Evolutionary conservation across 768 basidiomycete genomes (phyloP).

Genomic region (Hericium rajendrae): DNA sequence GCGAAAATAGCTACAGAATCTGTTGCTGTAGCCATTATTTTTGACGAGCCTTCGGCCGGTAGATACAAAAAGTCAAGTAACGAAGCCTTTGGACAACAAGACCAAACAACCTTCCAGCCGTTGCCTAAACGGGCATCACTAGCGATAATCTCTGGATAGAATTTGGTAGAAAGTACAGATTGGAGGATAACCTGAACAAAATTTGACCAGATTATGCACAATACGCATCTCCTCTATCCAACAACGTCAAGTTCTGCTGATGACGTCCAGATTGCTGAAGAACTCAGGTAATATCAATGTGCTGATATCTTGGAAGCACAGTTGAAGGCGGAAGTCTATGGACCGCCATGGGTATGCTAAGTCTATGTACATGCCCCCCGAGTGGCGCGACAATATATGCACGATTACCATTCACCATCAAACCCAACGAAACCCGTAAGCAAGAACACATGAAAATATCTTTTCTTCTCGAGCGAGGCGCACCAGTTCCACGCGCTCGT

Average conservation of each 20-base stretch:
- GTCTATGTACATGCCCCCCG: not conserved
- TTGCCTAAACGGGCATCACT: not conserved
- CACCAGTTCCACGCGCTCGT: conserved; percentile 95
- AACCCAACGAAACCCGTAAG: conserved; percentile 80
- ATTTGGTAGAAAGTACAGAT: not conserved
- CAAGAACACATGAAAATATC: conserved; percentile 72
- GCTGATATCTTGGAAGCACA: too few relatives aligned
- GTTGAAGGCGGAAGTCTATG: not conserved
- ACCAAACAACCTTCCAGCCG: not conserved
- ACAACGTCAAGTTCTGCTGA: too few relatives aligned
- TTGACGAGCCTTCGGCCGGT: not conserved
- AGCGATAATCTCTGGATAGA: not conserved
- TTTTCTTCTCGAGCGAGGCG: conserved; percentile 75
- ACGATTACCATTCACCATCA: conserved; percentile 69
- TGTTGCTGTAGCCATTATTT: conserved; percentile 42
- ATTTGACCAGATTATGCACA: not conserved
- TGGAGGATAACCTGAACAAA: not conserved
- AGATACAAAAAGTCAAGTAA: not conserved
- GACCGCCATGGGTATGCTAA: not conserved
- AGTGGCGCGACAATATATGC: not conserved
- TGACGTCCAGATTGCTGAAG: not conserved
- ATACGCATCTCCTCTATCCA: too few relatives aligned
- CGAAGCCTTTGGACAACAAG: not conserved
- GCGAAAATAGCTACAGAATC: conserved; percentile 81
- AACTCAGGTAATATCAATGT: too few relatives aligned